Evolutionary conservation across 768 basidiomycete species (phyloP).

Genomic region (Zangia roseola): DNA sequence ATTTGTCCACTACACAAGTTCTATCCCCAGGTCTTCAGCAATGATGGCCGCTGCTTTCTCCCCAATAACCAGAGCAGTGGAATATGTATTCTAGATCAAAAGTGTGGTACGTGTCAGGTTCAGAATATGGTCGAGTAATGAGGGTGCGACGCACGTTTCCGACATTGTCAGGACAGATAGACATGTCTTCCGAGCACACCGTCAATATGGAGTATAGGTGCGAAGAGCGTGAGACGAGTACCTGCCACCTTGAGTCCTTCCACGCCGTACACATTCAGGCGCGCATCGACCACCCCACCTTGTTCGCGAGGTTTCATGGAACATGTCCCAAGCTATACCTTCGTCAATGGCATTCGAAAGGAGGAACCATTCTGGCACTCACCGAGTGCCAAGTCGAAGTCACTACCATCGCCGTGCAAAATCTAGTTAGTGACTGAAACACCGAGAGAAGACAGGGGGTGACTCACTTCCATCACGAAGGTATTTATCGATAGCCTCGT

Average conservation of each 20-base stretch:
- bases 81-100: conserved; percentile 39
- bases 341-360: neutral
- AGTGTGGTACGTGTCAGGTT: too few species aligned
- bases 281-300: conserved; percentile 62
- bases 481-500: conserved; percentile 32
- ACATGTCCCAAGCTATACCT: conserved; percentile 56
- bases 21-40: conserved; percentile 43
- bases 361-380: neutral
- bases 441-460: neutral
- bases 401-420: neutral
- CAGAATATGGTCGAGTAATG: too few species aligned
- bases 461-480: conserved; percentile 16
- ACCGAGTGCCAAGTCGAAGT: conserved; percentile 16
- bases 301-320: conserved; percentile 62
- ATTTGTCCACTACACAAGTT: too few species aligned
- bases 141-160: conserved; percentile 17
- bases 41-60: conserved; percentile 64
- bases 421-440: neutral
- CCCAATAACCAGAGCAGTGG: conserved; percentile 45
- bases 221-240: conserved; percentile 14
- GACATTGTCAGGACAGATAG: conserved; percentile 30
- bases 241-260: conserved; percentile 59
- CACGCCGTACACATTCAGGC: conserved; percentile 63
- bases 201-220: neutral
- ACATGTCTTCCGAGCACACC: conserved; percentile 28